Percentiles rank a stretch among this genome's conserved stretches.
These are phyloP conservation scores for Musa acuminata DNA, from an alignment of 176 grass and related monocot genomes.

Conservation along the genomic window DNA sequence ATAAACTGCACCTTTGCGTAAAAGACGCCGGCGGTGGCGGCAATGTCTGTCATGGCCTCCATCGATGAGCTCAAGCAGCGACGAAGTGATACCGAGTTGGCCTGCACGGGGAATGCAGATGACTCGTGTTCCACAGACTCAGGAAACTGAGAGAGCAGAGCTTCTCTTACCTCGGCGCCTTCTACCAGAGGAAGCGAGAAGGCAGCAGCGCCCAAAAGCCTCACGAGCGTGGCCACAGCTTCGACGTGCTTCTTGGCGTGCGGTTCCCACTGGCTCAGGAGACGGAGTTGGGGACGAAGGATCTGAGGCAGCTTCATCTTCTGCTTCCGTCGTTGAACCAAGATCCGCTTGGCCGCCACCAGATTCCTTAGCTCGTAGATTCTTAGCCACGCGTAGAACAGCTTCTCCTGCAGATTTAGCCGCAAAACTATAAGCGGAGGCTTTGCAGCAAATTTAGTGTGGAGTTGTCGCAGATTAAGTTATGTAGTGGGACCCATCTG, in stretches of 20 bases:
- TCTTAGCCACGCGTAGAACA: conserved; percentile 85
- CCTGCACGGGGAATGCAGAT: too few species aligned
- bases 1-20: too few species aligned
- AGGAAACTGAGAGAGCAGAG: too few species aligned
- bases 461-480: too few species aligned
- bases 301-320: conserved; percentile 58
- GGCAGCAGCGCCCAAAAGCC: conserved; percentile 38
- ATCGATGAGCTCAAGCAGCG: too few species aligned
- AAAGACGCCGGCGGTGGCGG: too few species aligned
- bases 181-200: conserved; percentile 44
- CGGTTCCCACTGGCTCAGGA: conserved; percentile 55
- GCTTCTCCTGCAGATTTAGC: conserved; percentile 49
- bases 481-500: too few species aligned
- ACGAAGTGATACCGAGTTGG: too few species aligned
- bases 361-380: conserved; percentile 65
- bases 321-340: conserved; percentile 64
- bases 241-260: conserved; percentile 42
- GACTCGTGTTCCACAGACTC: too few species aligned
- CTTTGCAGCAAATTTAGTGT: neutral
- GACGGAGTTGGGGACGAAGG: conserved; percentile 40
- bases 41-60: too few species aligned
- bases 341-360: conserved; percentile 70
- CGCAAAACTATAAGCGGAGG: neutral
- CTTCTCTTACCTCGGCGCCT: conserved; percentile 39
- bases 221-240: conserved; percentile 35